Evolutionary conservation across 352 stramenopile species (phyloP), one percentile per base, ranked within the genome.

Genomic region (Globisporangium emineosum): DNA sequence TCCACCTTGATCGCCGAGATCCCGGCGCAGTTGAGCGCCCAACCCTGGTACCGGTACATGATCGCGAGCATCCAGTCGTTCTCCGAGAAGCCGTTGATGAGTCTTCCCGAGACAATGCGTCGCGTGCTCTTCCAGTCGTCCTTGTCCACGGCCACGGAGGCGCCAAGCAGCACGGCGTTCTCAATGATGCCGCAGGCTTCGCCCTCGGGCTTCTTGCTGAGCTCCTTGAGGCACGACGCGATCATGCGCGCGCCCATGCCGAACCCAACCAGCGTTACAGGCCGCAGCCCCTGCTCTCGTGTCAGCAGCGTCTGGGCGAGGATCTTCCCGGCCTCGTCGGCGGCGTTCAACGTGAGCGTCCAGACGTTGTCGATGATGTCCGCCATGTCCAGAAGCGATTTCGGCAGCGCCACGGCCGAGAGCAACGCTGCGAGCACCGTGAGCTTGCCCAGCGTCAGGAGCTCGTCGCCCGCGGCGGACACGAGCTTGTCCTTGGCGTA

Each of bases 61-160:
- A 97, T 71, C 17, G 78, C 82, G 25, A 98, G 77, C 81, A 97
- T 96, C 78, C 86, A 93, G 75, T 98, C 92, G 53, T 93, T 90
- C 25, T 88, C 78, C 1, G 83, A 96, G 68, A 91, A 98, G 15
- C 89, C 89, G 67, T 98, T 98, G 68, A 98, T 89, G 0, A 97
- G 64, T 33, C 92, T 76, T 6, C 90, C 89, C 13, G 90, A 86
- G 2, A 97, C 89, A 17, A 97, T 67, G 40, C 74, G 60, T 9
- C 86, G 68, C 9, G 79, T 83, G 47, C 73, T 80, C 17, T 73
- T 60, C 90, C 90, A 98, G 17, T 95, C 85, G 2, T 83, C 68
- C 3, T 66, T 64, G 2, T 74, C 69, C n/a, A 86, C 74, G 0
- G 82, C 77, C 0, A 97, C 76, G 0, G 91, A 83, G 2, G 90